Evolutionary conservation across 305 asterid species (phyloP), one percentile per base, ranked within the genome.

Genomic region (Fraxinus ornus): DNA sequence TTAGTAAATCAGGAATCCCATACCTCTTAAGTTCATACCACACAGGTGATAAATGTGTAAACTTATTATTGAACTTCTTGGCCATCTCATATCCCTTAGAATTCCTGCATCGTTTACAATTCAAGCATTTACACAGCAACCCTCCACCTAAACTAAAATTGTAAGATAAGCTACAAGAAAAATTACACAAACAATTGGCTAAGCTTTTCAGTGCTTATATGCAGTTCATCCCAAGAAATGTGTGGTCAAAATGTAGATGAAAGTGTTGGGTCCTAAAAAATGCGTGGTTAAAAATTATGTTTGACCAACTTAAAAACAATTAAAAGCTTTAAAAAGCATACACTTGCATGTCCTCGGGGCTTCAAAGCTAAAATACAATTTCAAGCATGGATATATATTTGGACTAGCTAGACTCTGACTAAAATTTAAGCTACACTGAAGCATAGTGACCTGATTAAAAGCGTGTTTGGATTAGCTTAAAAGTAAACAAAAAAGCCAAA

Each of bases 1-100:
- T 70, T 30, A 28, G 26, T 12, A 76, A 72, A 86, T 79, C 49
- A 55, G 37, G 44, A 28, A 62, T 76, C 47, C 26, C 87, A 5
- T 88, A 96, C 99, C 98, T 93, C 85, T 89, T 91, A 36, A 96
- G 91, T 72, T 94, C 93, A 85, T 96, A 96, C 99, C 99, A 96
- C 83, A 96, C 99, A 3, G 98, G 98, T 13, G 98, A 94, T 47
- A 96, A 81, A 88, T 96, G 99, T 68, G 97, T 94, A 15, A 94
- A 88, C 92, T 96, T 96, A 80, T 93, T 83, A 80, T 83, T 84
- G 79, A 91, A 94, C 89, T 90, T 93, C 93, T 92, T 94, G 82
- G 97, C 98, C 90, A 91, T 81, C 44, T 91, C 95, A 89, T 92
- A 94, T 13, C 99, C 99, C 88, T 89, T 94, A 30, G 97, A 88